phyloP scores from a whole-genome alignment of 129 eudicot species.

The Chrysanthemum lavandulifolium region DNA sequence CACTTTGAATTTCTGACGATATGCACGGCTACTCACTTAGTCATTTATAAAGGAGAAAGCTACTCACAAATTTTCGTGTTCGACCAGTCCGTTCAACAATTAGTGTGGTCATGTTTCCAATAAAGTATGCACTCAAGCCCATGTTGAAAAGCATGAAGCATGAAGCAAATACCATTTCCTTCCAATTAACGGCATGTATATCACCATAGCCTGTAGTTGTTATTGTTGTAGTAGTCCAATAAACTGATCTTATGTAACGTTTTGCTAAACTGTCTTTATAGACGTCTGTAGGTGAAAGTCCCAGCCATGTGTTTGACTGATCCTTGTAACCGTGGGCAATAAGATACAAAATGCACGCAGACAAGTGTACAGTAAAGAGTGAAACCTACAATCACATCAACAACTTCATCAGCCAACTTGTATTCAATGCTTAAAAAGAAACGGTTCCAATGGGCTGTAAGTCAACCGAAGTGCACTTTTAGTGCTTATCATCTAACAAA shows the following conservation, averaged over 20 bases:
- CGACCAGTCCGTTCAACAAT: constrained; percentile 68
- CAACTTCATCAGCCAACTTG: constrained; percentile 14
- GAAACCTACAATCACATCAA: constrained; percentile 49
- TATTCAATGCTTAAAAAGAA: not conserved
- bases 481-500: not conserved
- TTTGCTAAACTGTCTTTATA: constrained; percentile 19
- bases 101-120: constrained; percentile 86
- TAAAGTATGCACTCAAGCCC: constrained; percentile 55
- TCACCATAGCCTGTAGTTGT: constrained; percentile 78
- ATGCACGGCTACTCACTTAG: not conserved
- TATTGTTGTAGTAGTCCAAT: constrained; percentile 71
- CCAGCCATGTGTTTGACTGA: constrained; percentile 52
- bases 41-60: not conserved
- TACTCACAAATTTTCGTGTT: constrained; percentile 69
- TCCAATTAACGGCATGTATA: constrained; percentile 56
- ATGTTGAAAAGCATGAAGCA: constrained; percentile 64
- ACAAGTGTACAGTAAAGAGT: constrained; percentile 55
- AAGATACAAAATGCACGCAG: constrained; percentile 59
- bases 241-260: constrained; percentile 44
- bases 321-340: constrained; percentile 52
- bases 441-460: not conserved
- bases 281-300: constrained; percentile 14
- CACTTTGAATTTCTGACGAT: not conserved
- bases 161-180: constrained; percentile 52
- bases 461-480: not conserved